Evolutionary conservation across 768 basidiomycete species (phyloP).

Genomic region (Termitomyces sp.): DNA sequence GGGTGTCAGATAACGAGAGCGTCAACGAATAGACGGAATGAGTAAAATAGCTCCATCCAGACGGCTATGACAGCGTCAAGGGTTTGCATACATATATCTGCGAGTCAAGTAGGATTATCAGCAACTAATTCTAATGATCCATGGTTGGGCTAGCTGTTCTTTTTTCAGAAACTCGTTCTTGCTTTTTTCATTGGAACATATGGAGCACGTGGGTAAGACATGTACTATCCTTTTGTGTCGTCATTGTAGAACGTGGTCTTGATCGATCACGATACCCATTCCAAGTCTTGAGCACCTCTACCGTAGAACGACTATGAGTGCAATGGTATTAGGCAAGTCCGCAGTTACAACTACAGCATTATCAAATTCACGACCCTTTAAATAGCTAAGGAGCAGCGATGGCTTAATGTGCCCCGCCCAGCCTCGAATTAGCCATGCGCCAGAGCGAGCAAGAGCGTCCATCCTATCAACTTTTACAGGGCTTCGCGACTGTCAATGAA

Average conservation of each 20-base stretch:
- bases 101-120: not conserved
- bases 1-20: not conserved
- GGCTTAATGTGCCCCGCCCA: not conserved
- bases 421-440: not conserved
- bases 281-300: not conserved
- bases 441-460: not conserved
- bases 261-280: not conserved
- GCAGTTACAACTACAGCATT: not conserved
- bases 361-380: not conserved
- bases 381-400: not conserved
- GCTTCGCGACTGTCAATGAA: not conserved
- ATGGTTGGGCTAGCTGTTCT: not conserved
- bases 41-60: not conserved
- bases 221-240: not conserved
- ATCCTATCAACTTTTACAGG: not conserved
- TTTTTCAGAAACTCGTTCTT: too few relatives aligned
- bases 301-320: not conserved
- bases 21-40: not conserved
- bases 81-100: not conserved
- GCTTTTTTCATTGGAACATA: too few relatives aligned
- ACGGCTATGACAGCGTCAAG: not conserved
- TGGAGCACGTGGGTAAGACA: too few relatives aligned
- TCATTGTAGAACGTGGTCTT: not conserved
- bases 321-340: conserved; percentile 4
- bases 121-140: not conserved